phyloP scores from a whole-genome alignment of 2,329 filamentous ascomycete genomes.

The Gnomoniopsis sp. region DNA sequence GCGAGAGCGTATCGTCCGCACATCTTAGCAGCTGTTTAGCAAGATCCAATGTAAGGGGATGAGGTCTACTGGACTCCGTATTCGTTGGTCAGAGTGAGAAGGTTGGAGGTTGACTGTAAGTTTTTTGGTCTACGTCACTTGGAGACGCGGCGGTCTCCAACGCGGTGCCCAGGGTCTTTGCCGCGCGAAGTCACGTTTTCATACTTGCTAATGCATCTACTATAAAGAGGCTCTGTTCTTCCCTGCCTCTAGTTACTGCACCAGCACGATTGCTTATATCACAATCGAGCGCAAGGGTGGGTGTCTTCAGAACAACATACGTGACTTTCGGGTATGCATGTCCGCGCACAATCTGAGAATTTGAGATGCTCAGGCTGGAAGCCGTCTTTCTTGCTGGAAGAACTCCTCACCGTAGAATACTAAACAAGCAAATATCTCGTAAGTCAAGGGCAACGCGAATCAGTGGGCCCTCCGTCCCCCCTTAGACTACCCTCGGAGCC shows the following conservation, averaged over 20 bases:
- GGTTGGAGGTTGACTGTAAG: neutral
- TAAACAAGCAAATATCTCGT: neutral
- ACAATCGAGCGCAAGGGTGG: neutral
- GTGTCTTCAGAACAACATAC: neutral
- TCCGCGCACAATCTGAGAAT: neutral
- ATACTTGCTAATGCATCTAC: too few relatives aligned
- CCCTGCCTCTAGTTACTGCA: neutral
- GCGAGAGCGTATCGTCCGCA: conserved; percentile 35
- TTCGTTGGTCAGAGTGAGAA: neutral
- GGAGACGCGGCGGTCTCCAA: neutral
- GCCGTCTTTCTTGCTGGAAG: neutral
- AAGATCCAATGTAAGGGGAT: neutral
- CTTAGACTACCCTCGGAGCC: neutral
- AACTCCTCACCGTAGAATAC: neutral
- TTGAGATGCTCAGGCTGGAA: neutral
- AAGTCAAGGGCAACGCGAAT: neutral
- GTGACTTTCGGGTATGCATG: neutral
- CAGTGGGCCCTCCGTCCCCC: neutral
- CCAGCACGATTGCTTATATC: neutral
- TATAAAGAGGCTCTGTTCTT: neutral
- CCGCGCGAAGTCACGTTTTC: neutral
- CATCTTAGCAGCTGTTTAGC: conserved; percentile 22
- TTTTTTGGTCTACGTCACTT: neutral
- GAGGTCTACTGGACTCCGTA: neutral
- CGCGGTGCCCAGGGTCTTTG: neutral